Conservation (phyloP, 139 green algal genomes). For the Parachlorella kessleri region DNA sequence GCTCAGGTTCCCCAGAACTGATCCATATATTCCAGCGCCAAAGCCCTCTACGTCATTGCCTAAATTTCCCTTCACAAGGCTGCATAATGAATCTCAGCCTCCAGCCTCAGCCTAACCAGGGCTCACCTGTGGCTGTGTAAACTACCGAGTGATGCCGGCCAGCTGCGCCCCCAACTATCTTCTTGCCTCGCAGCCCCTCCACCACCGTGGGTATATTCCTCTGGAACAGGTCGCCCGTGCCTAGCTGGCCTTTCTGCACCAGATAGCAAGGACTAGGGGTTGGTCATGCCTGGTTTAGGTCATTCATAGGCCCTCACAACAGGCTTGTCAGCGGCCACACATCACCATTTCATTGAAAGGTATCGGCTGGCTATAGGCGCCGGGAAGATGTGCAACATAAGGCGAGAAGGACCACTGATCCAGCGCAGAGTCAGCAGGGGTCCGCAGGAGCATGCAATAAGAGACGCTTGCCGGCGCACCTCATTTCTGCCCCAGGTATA, state of each 20-base stretch:
- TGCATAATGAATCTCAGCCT: background rate
- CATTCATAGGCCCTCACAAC: background rate
- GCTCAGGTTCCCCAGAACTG: too few species aligned
- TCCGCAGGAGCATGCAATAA: too few species aligned
- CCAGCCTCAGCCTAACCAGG: background rate
- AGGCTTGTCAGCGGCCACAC: background rate
- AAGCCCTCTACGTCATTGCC: background rate
- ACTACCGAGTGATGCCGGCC: slow-evolving; percentile 80
- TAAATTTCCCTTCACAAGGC: background rate
- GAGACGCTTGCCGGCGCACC: too few species aligned
- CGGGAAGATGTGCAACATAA: background rate
- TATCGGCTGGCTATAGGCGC: too few species aligned
- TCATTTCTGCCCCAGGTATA: slow-evolving; percentile 95
- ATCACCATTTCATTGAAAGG: too few species aligned
- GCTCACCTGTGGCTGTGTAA: slow-evolving; percentile 37
- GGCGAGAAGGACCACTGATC: background rate
- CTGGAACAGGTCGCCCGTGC: slow-evolving; percentile 78
- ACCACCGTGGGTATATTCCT: slow-evolving; percentile 78
- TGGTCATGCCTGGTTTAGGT: background rate
- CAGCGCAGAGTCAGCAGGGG: background rate
- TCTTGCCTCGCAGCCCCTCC: slow-evolving; percentile 52
- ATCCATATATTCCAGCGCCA: too few species aligned
- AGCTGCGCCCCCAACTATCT: slow-evolving; percentile 46
- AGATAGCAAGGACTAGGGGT: background rate
- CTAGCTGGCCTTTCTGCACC: slow-evolving; percentile 86